Base-by-base conservation (phyloP, 208 protist species). In the Sergeia podlipaevii region DNA sequence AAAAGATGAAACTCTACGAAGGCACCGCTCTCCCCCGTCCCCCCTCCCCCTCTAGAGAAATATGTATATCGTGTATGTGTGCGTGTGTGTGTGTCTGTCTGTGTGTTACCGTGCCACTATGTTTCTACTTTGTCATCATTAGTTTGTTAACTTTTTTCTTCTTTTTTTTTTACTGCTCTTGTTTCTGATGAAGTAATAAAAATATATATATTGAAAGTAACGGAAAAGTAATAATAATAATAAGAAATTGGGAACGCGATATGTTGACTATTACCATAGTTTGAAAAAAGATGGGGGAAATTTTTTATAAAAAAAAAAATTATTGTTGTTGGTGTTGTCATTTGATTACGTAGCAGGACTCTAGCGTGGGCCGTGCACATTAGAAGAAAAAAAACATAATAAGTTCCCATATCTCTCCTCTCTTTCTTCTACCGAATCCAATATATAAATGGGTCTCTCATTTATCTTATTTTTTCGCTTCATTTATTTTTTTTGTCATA, bases 111-210 rank as follows among this genome's bases (percentile, higher is more conserved):
- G 20, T 52, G 8, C 41, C n/a, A 43, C 17, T 52, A 39, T 52
- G 41, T 54, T 0, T 46, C 18, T 45, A 37, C 23, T 4, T 61
- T 68, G 36, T 47, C 23, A 18, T 50, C 17, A 15, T 13, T 24
- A 29, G 5, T 13, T 45, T 29, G 6, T 42, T 49, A 24, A 46
- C 38, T 39, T 56, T 32, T 46, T 45, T 44, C 44, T 46, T 56
- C 46, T 43, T 64, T 58, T 37, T 47, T 48, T 26, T 47, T 51
- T 57, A 39, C n/a, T 58, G 15, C 32, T 44, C 4, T 44, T 51
- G 21, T 50, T 50, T 24, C 33, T 51, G 15, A 52, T 50, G 6
- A 4, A 53, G 18, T 18, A 50, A 52, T 39, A 59, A 23, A 59
- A 33, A 52, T 15, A 32, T 24, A 52, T 28, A 60, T 52, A 24